Evolutionary conservation across 2,329 filamentous ascomycete genomes (phyloP).

Genomic region (Pseudogymnoascus sp.): DNA sequence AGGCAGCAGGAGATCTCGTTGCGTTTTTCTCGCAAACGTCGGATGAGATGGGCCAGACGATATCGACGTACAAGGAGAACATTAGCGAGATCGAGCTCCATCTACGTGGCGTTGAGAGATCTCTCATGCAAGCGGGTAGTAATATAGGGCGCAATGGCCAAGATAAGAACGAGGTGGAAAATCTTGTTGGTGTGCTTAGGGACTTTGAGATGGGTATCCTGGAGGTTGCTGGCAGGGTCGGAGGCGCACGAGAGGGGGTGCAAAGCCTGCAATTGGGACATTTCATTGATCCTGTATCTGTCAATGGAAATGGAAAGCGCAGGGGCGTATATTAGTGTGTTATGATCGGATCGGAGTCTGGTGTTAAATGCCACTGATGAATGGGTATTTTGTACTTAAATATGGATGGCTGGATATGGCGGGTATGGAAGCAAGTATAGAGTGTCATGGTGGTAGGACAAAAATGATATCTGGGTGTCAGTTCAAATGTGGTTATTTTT

Average conservation of each 20-base stretch:
- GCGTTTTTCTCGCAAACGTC: conserved; percentile 54
- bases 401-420: conserved; percentile 1
- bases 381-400: conserved; percentile 6
- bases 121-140: conserved; percentile 41
- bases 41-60: conserved; percentile 51
- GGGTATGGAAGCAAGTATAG: conserved; percentile 2
- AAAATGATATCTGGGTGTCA: not conserved
- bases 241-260: conserved; percentile 49
- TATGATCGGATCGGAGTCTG: conserved; percentile 3
- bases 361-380: not conserved
- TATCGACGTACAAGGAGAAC: conserved; percentile 48
- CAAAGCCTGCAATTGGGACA: conserved; percentile 46
- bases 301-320: conserved; percentile 9
- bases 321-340: conserved; percentile 11
- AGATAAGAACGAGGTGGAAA: conserved; percentile 38
- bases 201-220: conserved; percentile 59
- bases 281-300: conserved; percentile 16
- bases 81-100: conserved; percentile 58
- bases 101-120: conserved; percentile 53
- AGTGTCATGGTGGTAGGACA: not conserved
- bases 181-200: conserved; percentile 49
- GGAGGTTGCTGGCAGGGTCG: conserved; percentile 52
- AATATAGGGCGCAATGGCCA: conserved; percentile 23
- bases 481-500: not conserved
- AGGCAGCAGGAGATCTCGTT: conserved; percentile 50